These are phyloP conservation scores for Euphorbia lathyris DNA, from an alignment of 345 rosid genomes.

Conservation along the genomic window DNA sequence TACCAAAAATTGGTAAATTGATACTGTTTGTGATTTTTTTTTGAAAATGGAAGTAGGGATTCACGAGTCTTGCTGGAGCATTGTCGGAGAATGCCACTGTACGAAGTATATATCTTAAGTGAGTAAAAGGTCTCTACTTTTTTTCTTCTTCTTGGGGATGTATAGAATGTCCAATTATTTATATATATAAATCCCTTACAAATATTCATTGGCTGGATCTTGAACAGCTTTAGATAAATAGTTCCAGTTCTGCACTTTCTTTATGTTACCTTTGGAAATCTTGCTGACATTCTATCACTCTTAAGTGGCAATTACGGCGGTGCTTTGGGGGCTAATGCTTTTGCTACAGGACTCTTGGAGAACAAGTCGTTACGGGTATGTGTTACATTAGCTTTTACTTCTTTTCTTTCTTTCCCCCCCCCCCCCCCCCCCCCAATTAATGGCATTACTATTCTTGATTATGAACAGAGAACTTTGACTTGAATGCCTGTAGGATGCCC, in stretches of 20 bases:
- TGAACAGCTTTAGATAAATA: conserved; percentile 14
- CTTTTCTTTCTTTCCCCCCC: conserved; percentile 4
- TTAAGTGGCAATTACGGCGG: conserved; percentile 96
- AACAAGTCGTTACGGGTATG: conserved; percentile 79
- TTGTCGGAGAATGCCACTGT: conserved; percentile 63
- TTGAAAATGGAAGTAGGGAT: conserved; percentile 76
- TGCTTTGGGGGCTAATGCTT: conserved; percentile 90
- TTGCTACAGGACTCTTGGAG: conserved; percentile 87
- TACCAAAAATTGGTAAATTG: conserved; percentile 20
- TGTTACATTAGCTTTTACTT: conserved; percentile 11
- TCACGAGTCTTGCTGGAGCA: conserved; percentile 89
- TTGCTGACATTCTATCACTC: conserved; percentile 30
- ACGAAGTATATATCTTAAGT: conserved; percentile 79
- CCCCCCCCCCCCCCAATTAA: no score
- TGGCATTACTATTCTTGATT: not conserved
- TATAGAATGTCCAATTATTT: not conserved
- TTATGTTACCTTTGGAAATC: conserved; percentile 17
- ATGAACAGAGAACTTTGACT: not conserved
- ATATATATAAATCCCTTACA: not conserved
- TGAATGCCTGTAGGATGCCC: not conserved
- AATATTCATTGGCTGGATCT: conserved; percentile 9
- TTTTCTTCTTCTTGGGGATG: not conserved
- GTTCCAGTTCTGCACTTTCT: conserved; percentile 12
- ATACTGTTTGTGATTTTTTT: conserved; percentile 26
- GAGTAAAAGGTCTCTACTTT: conserved; percentile 33